Conservation (phyloP, 75 land plant genomes). For the Cunninghamia lanceolata region DNA sequence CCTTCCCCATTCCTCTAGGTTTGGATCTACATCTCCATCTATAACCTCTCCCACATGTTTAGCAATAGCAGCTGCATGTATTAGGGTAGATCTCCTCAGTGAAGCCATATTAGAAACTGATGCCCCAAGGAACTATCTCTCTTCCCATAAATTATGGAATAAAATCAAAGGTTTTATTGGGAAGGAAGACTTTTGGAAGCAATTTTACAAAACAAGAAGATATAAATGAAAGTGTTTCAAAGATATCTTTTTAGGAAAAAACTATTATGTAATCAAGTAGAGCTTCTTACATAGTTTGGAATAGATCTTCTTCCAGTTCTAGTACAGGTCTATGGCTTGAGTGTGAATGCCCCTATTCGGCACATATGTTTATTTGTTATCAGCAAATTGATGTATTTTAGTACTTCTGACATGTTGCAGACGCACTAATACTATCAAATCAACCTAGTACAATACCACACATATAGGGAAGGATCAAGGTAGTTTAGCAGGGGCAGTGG, state of each 20-base stretch:
- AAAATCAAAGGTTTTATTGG: conserved; percentile 31
- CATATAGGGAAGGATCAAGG: conserved; percentile 54
- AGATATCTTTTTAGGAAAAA: conserved; percentile 60
- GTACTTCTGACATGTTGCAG: conserved; percentile 79
- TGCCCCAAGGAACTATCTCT: conserved; percentile 76
- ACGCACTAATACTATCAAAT: no score
- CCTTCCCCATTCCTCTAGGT: no score
- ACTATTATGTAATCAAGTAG: conserved; percentile 80
- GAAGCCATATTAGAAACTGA: conserved; percentile 88
- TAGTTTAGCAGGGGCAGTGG: conserved; percentile 39
- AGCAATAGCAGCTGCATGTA: no score
- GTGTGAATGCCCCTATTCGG: conserved; percentile 82
- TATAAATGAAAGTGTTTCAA: conserved; percentile 22
- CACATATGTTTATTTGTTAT: conserved; percentile 88
- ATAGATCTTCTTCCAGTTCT: conserved; percentile 85
- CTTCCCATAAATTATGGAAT: conserved; percentile 36
- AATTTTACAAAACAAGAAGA: conserved; percentile 57
- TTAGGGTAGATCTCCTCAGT: conserved; percentile 46
- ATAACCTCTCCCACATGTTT: no score
- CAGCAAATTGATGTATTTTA: conserved; percentile 82
- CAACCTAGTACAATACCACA: conserved; percentile 23
- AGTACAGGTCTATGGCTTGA: conserved; percentile 91
- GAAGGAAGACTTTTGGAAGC: conserved; percentile 34
- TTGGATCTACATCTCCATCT: no score
- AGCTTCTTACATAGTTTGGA: conserved; percentile 81